These are phyloP conservation scores for Elsinoe arachidis DNA, from an alignment of 2,329 filamentous ascomycete species.

Conservation along the genomic window DNA sequence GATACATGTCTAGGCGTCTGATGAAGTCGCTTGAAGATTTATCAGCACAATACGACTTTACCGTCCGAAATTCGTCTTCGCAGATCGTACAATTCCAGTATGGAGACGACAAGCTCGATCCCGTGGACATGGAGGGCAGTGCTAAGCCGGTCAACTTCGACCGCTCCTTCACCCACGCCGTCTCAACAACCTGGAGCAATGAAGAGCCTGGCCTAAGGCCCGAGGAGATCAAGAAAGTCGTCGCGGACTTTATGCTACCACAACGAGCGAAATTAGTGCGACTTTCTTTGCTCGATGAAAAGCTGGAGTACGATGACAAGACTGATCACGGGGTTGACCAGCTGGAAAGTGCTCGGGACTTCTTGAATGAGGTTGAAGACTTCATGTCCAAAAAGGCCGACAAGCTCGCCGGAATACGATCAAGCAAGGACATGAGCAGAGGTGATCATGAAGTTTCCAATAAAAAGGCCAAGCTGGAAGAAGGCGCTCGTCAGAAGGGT, in stretches of 20 bases:
- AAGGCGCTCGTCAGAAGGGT: conserved; percentile 8
- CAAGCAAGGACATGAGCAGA: conserved; percentile 17
- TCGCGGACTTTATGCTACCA: conserved; percentile 56
- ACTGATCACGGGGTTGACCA: conserved; percentile 50
- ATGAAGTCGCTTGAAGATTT: conserved; percentile 98
- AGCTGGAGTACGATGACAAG: conserved; percentile 60
- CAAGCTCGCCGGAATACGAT: conserved; percentile 23
- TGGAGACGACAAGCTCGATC: conserved; percentile 89
- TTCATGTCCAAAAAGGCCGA: conserved; percentile 47
- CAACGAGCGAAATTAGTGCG: conserved; percentile 58
- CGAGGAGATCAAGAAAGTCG: conserved; percentile 61
- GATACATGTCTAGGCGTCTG: conserved; percentile 94
- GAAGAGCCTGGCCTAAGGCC: conserved; percentile 64
- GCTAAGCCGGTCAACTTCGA: conserved; percentile 88
- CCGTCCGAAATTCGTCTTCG: conserved; percentile 81
- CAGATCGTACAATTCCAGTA: conserved; percentile 95
- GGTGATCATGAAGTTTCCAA: conserved; percentile 6
- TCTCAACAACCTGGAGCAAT: conserved; percentile 71
- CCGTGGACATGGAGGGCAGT: conserved; percentile 93
- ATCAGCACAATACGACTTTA: conserved; percentile 87
- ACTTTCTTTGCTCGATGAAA: conserved; percentile 52
- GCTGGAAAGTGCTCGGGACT: conserved; percentile 68
- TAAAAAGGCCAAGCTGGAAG: conserved; percentile 7
- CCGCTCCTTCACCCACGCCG: conserved; percentile 75
- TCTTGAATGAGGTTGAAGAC: conserved; percentile 67